Conservation (phyloP, 805 yeast genomes). For the Starmerella ratchasimensis region DNA sequence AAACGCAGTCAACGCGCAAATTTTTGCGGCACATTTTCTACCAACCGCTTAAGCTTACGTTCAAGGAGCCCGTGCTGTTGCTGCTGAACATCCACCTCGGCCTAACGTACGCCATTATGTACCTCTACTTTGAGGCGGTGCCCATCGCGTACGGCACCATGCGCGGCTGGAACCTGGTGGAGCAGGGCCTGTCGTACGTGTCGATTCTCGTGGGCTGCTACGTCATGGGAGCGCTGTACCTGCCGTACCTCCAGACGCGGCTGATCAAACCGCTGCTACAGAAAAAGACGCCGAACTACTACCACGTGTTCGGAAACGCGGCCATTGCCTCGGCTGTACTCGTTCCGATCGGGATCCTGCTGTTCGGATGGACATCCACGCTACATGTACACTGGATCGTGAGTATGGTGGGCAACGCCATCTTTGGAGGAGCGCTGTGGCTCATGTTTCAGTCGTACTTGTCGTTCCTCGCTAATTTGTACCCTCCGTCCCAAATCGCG, state of each 20-base stretch:
- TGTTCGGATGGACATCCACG: slow-evolving; percentile 46
- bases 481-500: slow-evolving; percentile 36
- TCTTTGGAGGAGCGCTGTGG: slow-evolving; percentile 32
- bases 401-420: slow-evolving; percentile 33
- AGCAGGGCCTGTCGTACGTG: slow-evolving; percentile 35
- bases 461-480: slow-evolving; percentile 37
- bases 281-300: slow-evolving; percentile 2
- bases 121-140: slow-evolving; percentile 48
- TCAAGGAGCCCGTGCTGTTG: slow-evolving; percentile 42
- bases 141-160: slow-evolving; percentile 39
- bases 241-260: slow-evolving; percentile 4
- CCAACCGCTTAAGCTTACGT: slow-evolving; percentile 34
- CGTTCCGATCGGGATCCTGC: slow-evolving; percentile 40
- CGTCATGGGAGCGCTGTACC: slow-evolving; percentile 25
- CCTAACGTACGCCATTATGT: slow-evolving; percentile 38
- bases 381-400: slow-evolving; percentile 39
- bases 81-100: slow-evolving; percentile 40
- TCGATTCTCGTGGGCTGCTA: slow-evolving; percentile 35
- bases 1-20: slow-evolving; percentile 1
- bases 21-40: slow-evolving; percentile 16
- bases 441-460: slow-evolving; percentile 39
- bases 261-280: slow-evolving; percentile 5
- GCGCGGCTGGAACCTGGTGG: slow-evolving; percentile 36
- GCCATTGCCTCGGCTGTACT: slow-evolving; percentile 32
- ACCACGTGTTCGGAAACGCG: slow-evolving; percentile 15